Percentiles rank a stretch among this genome's conserved stretches.
These are phyloP conservation scores for Pseudisothecium myosuroides DNA, from an alignment of 225 moss, liverwort and hornwort species.

Conservation along the genomic window DNA sequence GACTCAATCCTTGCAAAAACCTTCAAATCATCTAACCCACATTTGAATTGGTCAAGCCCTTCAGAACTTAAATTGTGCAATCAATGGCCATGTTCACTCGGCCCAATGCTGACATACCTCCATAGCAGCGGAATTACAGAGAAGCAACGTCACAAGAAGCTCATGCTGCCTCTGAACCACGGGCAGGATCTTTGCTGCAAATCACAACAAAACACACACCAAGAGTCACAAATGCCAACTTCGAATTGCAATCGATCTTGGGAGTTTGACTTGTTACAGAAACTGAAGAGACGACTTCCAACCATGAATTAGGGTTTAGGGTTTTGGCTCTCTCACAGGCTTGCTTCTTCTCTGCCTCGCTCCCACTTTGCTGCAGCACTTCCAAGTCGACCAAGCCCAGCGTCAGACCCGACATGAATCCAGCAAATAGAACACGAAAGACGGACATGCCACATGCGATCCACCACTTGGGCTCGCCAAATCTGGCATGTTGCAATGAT, in stretches of 20 bases:
- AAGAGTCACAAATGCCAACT: neutral
- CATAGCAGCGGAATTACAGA: constrained; percentile 83
- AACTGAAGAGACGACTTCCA: neutral
- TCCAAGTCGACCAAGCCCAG: constrained; percentile 78
- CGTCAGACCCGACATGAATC: constrained; percentile 68
- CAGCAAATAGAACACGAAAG: constrained; percentile 59
- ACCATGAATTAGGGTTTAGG: neutral
- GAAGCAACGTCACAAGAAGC: constrained; percentile 84
- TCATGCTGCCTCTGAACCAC: constrained; percentile 68
- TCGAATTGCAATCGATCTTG: neutral
- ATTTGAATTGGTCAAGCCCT: neutral
- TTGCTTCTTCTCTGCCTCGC: constrained; percentile 43
- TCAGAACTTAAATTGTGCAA: no score
- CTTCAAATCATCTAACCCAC: neutral
- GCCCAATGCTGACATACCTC: constrained; percentile 34
- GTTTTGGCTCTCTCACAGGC: constrained; percentile 9
- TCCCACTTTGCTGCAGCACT: constrained; percentile 60
- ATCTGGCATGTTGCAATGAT: neutral
- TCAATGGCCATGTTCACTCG: neutral
- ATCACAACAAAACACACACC: neutral
- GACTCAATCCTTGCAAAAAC: neutral
- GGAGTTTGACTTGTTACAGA: neutral
- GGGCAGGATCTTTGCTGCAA: constrained; percentile 57
- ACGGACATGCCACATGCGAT: constrained; percentile 46
- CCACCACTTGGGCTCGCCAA: constrained; percentile 37